Evolutionary conservation across 257 asterid genomes (phyloP), one percentile per base, ranked within the genome.

Genomic region (Datura wrightii): DNA sequence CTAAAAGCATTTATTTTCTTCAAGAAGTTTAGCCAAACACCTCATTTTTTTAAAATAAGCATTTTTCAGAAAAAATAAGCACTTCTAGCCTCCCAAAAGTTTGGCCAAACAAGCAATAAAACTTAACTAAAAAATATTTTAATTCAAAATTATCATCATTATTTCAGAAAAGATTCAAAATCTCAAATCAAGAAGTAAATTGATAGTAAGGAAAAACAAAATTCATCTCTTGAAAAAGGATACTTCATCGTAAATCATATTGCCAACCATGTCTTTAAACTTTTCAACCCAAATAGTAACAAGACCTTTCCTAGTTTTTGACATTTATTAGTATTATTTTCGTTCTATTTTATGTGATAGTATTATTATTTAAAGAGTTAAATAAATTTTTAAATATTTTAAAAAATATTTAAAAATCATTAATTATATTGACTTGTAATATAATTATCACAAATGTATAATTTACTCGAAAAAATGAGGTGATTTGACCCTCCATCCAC

Each of bases 401-500:
- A n/a, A n/a, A 8, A n/a, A 3, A 59, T n/a, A 59, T 24, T n/a
- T n/a, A n/a, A 59, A 36, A 59, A 59, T 3, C 9, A 19, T 59
- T n/a, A 60, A 14, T 59, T 58, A 11, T 7, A 31, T 58, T 56
- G 5, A 58, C 65, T 58, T 9, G 19, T 18, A 58, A 58, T 58
- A 11, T 56, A 56, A 4, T 56, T 56, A 56, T 18, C 8, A 56
- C 16, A 56, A 7, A n/a, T 8, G 2, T 10, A 50, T 11, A 50
- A n/a, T n/a, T n/a, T n/a, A n/a, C n/a, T n/a, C n/a, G n/a, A 24
- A 62, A 4, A 58, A 58, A 3, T 3, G 7, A 58, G n/a, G 11
- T 58, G 10, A 18, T n/a, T n/a, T 3, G 19, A 58, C 3, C 0
- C 0, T 18, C 11, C 0, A 0, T 58, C 2, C 7, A 3, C 19